Evolutionary conservation across 768 basidiomycete genomes (phyloP).

Genomic region (Brasilioporus rufonigricans): DNA sequence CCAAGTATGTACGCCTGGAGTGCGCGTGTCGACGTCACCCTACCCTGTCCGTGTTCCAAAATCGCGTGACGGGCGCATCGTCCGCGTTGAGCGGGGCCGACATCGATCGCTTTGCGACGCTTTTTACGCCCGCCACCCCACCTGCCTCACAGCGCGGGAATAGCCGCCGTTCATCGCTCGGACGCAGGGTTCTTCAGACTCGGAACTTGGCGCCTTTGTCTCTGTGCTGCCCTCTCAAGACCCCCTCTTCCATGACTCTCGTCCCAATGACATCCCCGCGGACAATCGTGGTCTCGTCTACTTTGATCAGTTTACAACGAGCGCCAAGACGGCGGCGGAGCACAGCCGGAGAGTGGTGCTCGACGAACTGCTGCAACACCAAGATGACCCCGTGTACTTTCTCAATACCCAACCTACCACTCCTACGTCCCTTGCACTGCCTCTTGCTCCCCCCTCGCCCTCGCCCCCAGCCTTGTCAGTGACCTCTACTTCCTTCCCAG

Average conservation of each 20-base stretch:
- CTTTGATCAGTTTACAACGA: slow-evolving; percentile 59
- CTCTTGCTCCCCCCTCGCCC: background rate
- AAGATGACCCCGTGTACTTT: slow-evolving; percentile 73
- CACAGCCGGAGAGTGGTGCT: slow-evolving; percentile 52
- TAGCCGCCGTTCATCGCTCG: background rate
- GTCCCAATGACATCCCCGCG: background rate
- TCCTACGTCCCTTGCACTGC: too few species aligned
- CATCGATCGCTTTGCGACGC: slow-evolving; percentile 40
- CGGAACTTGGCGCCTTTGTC: slow-evolving; percentile 63
- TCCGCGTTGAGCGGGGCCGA: slow-evolving; percentile 22
- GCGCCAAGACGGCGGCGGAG: slow-evolving; percentile 54
- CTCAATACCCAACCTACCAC: slow-evolving; percentile 30
- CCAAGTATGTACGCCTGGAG: too few species aligned
- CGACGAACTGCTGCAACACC: slow-evolving; percentile 61
- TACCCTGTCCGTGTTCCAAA: too few species aligned
- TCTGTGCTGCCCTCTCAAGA: slow-evolving; percentile 54
- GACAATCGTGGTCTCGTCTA: slow-evolving; percentile 42
- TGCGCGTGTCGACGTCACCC: too few species aligned
- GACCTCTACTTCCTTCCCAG: slow-evolving; percentile 16
- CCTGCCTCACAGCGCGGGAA: slow-evolving; percentile 10
- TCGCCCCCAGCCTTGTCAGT: background rate
- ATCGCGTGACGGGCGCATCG: too few species aligned
- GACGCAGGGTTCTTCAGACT: slow-evolving; percentile 34
- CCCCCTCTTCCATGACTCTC: slow-evolving; percentile 28
- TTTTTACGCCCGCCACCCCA: slow-evolving; percentile 42